Percentiles rank a stretch among this genome's conserved stretches.
These are phyloP conservation scores for Colletotrichum lentis DNA, from an alignment of 2,329 filamentous ascomycete genomes.

Conservation along the genomic window DNA sequence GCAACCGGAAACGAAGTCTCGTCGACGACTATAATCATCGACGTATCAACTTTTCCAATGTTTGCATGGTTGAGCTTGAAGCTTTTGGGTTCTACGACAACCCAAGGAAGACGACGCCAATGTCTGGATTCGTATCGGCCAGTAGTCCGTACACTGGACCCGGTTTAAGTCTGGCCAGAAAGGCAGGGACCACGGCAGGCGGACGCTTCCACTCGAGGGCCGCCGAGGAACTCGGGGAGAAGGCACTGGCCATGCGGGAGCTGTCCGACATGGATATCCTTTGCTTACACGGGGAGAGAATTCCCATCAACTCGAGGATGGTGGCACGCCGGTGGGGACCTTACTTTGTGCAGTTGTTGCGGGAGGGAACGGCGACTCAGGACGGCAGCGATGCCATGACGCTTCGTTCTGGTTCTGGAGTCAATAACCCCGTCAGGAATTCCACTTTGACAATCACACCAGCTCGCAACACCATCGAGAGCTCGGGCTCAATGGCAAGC, in stretches of 20 bases:
- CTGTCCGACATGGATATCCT: slow-evolving; percentile 96
- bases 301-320: slow-evolving; percentile 92
- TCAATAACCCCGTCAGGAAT: slow-evolving; percentile 69
- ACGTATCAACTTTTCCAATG: slow-evolving; percentile 95
- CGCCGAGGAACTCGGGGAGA: slow-evolving; percentile 85
- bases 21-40: slow-evolving; percentile 99
- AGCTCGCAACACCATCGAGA: slow-evolving; percentile 60
- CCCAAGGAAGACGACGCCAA: slow-evolving; percentile 78
- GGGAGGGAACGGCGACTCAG: slow-evolving; percentile 77
- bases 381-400: slow-evolving; percentile 80
- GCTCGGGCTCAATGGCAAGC: slow-evolving; percentile 57
- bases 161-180: slow-evolving; percentile 65
- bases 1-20: slow-evolving; percentile 89
- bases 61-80: slow-evolving; percentile 96
- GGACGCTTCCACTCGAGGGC: slow-evolving; percentile 79
- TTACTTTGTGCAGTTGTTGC: slow-evolving; percentile 91
- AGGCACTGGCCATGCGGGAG: slow-evolving; percentile 81
- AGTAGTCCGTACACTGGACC: slow-evolving; percentile 73
- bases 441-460: slow-evolving; percentile 88
- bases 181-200: slow-evolving; percentile 72
- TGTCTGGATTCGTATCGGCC: slow-evolving; percentile 84
- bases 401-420: slow-evolving; percentile 71
- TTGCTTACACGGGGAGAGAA: slow-evolving; percentile 87
- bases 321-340: slow-evolving; percentile 90
- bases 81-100: slow-evolving; percentile 98